Evolutionary conservation across 768 basidiomycete species (phyloP), one percentile per base, ranked within the genome.

Genomic region (Roridomyces roridus): DNA sequence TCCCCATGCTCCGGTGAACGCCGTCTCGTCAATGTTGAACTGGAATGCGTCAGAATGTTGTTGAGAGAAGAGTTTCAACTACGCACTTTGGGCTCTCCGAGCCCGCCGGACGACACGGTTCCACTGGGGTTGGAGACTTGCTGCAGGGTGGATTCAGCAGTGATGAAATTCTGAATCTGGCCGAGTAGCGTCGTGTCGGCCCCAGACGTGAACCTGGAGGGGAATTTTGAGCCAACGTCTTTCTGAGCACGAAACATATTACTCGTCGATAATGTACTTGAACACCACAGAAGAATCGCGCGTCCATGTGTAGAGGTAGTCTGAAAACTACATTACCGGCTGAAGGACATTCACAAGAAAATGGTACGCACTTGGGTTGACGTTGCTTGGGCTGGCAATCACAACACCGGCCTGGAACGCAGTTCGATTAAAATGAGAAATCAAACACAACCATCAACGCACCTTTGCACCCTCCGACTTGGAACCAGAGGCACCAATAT

Each of bases 251-350:
- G 17, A 4, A 44, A 31, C 14, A 34, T 10, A 11, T 34, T 11
- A 34, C 74, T 75, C 68, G 49, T 78, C 73, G 46, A 77, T 70
- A 54, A 79, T 60, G 12, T 64, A 59, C 66, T 85, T 81, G 73
- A 86, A 85, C 4, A 85, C 85, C 54, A 89, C 77, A 1, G 87
- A 80, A 4, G 86, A 80, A 68, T 90, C 89, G 49, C 89, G 82
- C n/a, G 76, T 80, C 88, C 88, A 90, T 1, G 85, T 81, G 71
- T 74, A 90, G 34, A 86, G 70, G 59, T 89, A 87, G 68, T 88
- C 62, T 0, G 88, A 80, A 55, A 81, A 63, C 14, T 55, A 46
- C 10, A 34, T 34, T 34, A 34, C 3, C 31, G 15, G 11, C 10
- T 3, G 3, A 15, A 10, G 7, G 10, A 15, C 31, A 34, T 34